Evolutionary conservation across 208 protist genomes (phyloP).

Genomic region (Vickermania spadyakhi): DNA sequence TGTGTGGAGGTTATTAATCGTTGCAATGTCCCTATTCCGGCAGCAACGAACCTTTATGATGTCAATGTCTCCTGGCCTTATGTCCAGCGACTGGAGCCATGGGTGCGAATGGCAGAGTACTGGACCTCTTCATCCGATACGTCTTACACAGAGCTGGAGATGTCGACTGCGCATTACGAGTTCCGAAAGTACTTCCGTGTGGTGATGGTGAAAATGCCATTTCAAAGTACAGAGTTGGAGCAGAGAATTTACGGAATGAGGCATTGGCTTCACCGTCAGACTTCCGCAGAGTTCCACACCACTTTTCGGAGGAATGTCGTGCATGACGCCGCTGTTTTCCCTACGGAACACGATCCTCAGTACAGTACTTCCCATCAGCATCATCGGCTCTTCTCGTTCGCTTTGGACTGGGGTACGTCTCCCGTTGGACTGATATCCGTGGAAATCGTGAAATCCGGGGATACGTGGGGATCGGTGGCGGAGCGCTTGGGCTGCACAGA

Average conservation of each 20-base stretch:
- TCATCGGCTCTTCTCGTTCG: slow-evolving; percentile 87
- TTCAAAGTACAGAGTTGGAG: slow-evolving; percentile 86
- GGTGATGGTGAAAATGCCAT: slow-evolving; percentile 79
- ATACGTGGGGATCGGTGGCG: slow-evolving; percentile 59
- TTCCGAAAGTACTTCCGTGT: slow-evolving; percentile 85
- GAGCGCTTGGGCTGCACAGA: slow-evolving; percentile 38
- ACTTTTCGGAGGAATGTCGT: slow-evolving; percentile 72
- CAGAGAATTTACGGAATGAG: slow-evolving; percentile 83
- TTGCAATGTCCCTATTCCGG: slow-evolving; percentile 72
- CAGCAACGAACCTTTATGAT: slow-evolving; percentile 72
- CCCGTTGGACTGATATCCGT: slow-evolving; percentile 54
- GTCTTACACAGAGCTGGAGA: slow-evolving; percentile 80
- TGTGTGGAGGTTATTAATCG: slow-evolving; percentile 71
- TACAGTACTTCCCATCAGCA: slow-evolving; percentile 62
- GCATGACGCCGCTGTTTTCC: slow-evolving; percentile 74
- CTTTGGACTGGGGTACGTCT: slow-evolving; percentile 77
- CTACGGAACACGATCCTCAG: slow-evolving; percentile 63
- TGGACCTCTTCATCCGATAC: slow-evolving; percentile 84
- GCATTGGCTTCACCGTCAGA: slow-evolving; percentile 85
- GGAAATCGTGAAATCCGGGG: slow-evolving; percentile 29
- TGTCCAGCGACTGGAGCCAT: slow-evolving; percentile 81
- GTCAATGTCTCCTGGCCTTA: slow-evolving; percentile 74
- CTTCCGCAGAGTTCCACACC: slow-evolving; percentile 81
- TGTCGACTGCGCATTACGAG: slow-evolving; percentile 86
- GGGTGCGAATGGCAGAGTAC: slow-evolving; percentile 80